Evolutionary conservation across 2,329 filamentous ascomycete species (phyloP).

Genomic region (Sporothrix phasma): DNA sequence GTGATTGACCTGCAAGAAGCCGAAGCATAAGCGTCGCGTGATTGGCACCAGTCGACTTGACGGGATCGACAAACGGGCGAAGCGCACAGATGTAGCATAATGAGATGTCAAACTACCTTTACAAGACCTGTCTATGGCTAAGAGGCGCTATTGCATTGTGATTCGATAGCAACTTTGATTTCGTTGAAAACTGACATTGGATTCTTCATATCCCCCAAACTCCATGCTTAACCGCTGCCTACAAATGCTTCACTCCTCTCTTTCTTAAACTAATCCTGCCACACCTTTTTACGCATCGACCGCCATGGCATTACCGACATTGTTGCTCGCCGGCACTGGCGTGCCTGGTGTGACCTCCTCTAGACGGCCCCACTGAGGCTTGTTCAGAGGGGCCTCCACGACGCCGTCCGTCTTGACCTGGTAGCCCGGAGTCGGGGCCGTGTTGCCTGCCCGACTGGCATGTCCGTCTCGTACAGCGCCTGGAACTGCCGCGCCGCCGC

Average conservation of each 20-base stretch:
- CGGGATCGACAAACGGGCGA: not conserved
- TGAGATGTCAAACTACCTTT: not conserved
- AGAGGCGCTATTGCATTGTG: no score
- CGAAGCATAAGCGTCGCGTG: not conserved
- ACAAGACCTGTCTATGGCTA: no score
- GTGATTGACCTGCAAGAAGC: constrained; percentile 17
- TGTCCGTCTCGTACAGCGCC: constrained; percentile 52
- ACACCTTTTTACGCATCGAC: not conserved
- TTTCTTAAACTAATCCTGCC: no score
- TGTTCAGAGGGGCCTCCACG: constrained; percentile 50
- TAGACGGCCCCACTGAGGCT: constrained; percentile 49
- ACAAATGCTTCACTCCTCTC: not conserved
- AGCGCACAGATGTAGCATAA: not conserved
- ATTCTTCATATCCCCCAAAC: not conserved
- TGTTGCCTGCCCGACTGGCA: constrained; percentile 66
- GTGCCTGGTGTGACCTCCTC: constrained; percentile 24
- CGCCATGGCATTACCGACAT: not conserved
- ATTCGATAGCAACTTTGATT: no score
- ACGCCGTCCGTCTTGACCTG: constrained; percentile 64
- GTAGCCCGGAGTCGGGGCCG: constrained; percentile 76
- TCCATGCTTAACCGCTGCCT: not conserved
- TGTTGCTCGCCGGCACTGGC: not conserved
- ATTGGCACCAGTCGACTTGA: not conserved
- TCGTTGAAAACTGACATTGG: no score
- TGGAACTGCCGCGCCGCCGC: constrained; percentile 35